Percentiles rank a stretch among this genome's conserved stretches.
These are phyloP conservation scores for Rhytidiadelphus loreus DNA, from an alignment of 225 moss, liverwort and hornwort species.

Conservation along the genomic window DNA sequence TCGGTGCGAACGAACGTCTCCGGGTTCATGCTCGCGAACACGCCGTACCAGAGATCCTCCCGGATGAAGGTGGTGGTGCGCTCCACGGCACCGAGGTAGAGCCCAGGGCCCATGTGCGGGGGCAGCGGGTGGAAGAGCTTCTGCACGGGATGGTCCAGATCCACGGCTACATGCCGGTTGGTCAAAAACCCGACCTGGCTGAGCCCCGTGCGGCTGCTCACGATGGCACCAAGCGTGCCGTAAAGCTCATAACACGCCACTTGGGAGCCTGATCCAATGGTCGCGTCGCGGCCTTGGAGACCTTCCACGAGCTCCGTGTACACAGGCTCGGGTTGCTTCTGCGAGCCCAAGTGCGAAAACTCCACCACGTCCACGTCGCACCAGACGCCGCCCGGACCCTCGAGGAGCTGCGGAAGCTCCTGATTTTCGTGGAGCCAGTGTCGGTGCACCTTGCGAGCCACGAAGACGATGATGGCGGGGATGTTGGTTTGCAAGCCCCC, in stretches of 20 bases:
- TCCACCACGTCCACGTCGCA: conserved; percentile 77
- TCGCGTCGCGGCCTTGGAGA: conserved; percentile 48
- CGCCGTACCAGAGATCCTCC: conserved; percentile 52
- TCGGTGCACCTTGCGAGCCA: conserved; percentile 62
- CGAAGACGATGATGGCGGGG: conserved; percentile 69
- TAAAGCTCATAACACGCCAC: conserved; percentile 53
- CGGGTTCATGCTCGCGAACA: conserved; percentile 48
- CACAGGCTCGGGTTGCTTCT: conserved; percentile 32
- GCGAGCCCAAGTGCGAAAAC: conserved; percentile 38
- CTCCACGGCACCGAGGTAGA: conserved; percentile 44
- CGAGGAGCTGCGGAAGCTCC: conserved; percentile 41
- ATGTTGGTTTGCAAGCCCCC: conserved; percentile 53
- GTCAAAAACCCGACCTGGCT: conserved; percentile 42
- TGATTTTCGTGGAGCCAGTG: conserved; percentile 65
- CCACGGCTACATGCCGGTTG: conserved; percentile 48
- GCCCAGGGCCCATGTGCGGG: conserved; percentile 37
- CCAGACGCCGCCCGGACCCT: conserved; percentile 72
- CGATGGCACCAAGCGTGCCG: conserved; percentile 45
- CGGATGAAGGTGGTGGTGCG: conserved; percentile 46
- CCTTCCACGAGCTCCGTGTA: conserved; percentile 53
- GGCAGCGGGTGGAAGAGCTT: conserved; percentile 50
- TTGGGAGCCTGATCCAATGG: conserved; percentile 66
- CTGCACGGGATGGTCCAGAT: conserved; percentile 47
- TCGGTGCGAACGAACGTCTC: conserved; percentile 45
- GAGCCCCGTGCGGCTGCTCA: conserved; percentile 26